Evolutionary conservation across 2,329 filamentous ascomycete genomes (phyloP).

Genomic region (Colletotrichum viniferum): DNA sequence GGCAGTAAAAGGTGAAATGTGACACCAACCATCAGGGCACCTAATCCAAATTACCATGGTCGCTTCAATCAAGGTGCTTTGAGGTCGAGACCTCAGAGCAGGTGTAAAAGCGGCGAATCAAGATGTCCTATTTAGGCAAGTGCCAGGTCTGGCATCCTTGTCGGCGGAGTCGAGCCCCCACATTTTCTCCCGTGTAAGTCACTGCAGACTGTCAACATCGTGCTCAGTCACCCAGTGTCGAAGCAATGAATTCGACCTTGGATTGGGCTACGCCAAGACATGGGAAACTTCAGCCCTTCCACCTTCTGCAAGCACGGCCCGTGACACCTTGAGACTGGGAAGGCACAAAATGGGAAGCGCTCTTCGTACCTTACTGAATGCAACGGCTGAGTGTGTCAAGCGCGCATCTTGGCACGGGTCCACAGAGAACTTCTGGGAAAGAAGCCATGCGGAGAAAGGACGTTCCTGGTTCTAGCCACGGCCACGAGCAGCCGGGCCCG

Average conservation of each 20-base stretch:
- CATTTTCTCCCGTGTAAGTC: neutral
- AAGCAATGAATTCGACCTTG: neutral
- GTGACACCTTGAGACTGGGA: neutral
- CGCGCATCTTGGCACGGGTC: neutral
- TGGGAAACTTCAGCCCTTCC: neutral
- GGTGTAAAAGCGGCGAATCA: neutral
- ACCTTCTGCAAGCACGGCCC: neutral
- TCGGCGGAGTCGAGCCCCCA: neutral
- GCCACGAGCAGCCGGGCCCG: neutral
- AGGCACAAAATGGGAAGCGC: neutral
- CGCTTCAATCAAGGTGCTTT: neutral
- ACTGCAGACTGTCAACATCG: neutral
- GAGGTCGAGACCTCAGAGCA: neutral
- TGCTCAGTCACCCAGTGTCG: neutral
- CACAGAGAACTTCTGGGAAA: neutral
- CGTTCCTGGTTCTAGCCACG: neutral
- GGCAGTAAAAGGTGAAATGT: rapidly evolving
- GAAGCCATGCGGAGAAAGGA: neutral
- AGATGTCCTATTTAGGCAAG: neutral
- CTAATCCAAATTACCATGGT: neutral
- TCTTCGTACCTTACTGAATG: neutral
- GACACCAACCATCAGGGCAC: neutral
- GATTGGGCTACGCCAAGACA: neutral
- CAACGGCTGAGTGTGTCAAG: neutral
- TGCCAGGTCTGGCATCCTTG: neutral